These are phyloP conservation scores for Trichoderma koningii DNA, from an alignment of 2,329 filamentous ascomycete genomes.

Conservation along the genomic window DNA sequence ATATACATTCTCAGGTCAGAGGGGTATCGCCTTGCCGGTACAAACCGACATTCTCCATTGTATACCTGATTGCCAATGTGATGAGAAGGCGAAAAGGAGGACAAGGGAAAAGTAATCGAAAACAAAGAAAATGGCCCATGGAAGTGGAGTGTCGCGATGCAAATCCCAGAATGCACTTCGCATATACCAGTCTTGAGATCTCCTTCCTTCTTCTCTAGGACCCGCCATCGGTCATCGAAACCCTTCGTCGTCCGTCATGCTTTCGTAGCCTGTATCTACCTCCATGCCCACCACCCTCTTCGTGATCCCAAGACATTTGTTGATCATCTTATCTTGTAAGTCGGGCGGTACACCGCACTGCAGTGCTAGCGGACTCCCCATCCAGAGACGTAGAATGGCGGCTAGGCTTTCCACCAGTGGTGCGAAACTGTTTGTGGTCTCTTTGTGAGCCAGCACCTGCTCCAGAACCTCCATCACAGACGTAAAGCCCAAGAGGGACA, in stretches of 20 bases:
- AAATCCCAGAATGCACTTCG: background rate
- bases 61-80: slow-evolving; percentile 3
- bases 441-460: slow-evolving; percentile 50
- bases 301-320: slow-evolving; percentile 57
- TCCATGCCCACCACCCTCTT: slow-evolving; percentile 62
- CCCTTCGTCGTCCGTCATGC: slow-evolving; percentile 54
- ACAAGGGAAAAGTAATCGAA: background rate
- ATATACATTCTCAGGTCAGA: slow-evolving; percentile 12
- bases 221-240: background rate
- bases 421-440: slow-evolving; percentile 51
- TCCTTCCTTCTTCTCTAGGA: background rate
- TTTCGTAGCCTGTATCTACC: slow-evolving; percentile 61
- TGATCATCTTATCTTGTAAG: slow-evolving; percentile 56
- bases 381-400: slow-evolving; percentile 62
- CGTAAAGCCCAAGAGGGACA: slow-evolving; percentile 62
- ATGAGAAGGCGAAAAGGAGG: background rate
- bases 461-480: slow-evolving; percentile 62
- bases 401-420: slow-evolving; percentile 58
- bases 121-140: background rate
- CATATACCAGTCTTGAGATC: background rate
- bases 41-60: slow-evolving; percentile 2
- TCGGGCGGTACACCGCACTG: slow-evolving; percentile 54
- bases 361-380: slow-evolving; percentile 55
- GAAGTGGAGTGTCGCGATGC: slow-evolving; percentile 17
- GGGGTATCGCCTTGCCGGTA: background rate